A percentile compares a stretch with the other conserved stretches of the same genome.
Evolutionary conservation across 2,329 filamentous ascomycete species (phyloP).

Genomic region (Colletotrichum lentis): DNA sequence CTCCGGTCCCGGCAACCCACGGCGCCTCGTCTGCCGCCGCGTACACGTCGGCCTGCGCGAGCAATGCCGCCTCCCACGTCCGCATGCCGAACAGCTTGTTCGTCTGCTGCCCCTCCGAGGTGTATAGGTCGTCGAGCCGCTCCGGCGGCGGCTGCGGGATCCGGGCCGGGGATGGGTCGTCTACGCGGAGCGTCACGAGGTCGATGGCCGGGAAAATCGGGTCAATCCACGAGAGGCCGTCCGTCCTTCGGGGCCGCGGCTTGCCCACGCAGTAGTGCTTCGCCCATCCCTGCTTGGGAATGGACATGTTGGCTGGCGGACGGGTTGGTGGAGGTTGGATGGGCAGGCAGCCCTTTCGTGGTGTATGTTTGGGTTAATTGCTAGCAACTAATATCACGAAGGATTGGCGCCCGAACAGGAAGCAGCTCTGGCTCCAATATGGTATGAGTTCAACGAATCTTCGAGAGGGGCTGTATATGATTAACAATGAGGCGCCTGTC

Average conservation of each 20-base stretch:
- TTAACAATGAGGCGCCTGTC: too few species aligned
- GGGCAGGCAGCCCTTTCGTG: too few species aligned
- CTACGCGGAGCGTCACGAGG: slow-evolving; percentile 10
- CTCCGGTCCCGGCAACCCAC: not conserved
- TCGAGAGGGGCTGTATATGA: too few species aligned
- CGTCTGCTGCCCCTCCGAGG: slow-evolving; percentile 19
- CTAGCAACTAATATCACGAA: too few species aligned
- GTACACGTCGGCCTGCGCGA: slow-evolving; percentile 11
- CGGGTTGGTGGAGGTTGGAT: not conserved
- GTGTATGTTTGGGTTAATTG: too few species aligned
- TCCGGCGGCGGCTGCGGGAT: not conserved
- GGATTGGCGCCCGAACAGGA: too few species aligned
- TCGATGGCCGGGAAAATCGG: slow-evolving; percentile 15
- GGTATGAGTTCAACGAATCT: too few species aligned
- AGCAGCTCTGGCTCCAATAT: too few species aligned
- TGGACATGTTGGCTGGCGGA: not conserved
- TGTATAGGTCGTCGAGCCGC: slow-evolving; percentile 31
- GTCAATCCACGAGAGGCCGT: slow-evolving; percentile 29
- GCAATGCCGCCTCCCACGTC: slow-evolving; percentile 31
- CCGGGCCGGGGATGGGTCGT: not conserved
- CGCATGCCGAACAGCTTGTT: slow-evolving; percentile 15
- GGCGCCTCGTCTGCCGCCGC: not conserved
- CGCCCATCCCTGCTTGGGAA: not conserved
- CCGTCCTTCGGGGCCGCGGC: not conserved
- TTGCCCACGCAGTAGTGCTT: slow-evolving; percentile 10